Evolutionary conservation across 2,329 filamentous ascomycete species (phyloP), one percentile per base, ranked within the genome.

Genomic region (Paramyrothecium roridum): DNA sequence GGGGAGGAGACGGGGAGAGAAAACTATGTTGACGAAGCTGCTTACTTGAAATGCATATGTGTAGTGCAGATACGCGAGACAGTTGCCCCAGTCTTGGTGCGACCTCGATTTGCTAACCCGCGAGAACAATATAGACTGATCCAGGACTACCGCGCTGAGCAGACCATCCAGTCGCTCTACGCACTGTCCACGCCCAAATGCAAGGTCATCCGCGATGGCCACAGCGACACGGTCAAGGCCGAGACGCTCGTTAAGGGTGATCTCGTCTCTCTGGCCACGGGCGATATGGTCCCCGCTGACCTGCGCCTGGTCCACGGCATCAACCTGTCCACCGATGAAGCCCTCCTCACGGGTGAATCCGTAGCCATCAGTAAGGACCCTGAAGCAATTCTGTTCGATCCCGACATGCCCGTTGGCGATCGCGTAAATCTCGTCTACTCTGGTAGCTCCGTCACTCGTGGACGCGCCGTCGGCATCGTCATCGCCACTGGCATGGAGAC

Each of bases 301-400:
- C 73, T 90, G 51, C 81, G 86, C 58, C 74, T 86, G 20, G 70
- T 87, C 58, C 80, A 87, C 59, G 83, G 81, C 55, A 84, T 91
- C 72, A 93, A 93, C 69, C 75, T 91, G 56, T 88, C 87, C 51
- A 88, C 87, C 60, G 90, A 96, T 58, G 88, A 91, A 70, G 86
- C 88, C 13, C 79, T 89, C 56, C 80, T 91, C 43, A 91, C 88
- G 16, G 88, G 88, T 59, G 88, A 91, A 73, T 89, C 88, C 37
- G 71, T 88, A 8, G 85, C 88, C 56, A 85, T 88, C 54, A 82
- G 78, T 76, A 87, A 91, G 74, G 77, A 83, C 63, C 74, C 83
- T n/a, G 78, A 84, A 37, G 76, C 72, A 48, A 71, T 85, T 49
- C 78, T 87, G 52, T 73, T 77, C 46, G 76, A 80, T 56, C 64